Conservation (phyloP, 2,329 filamentous ascomycete genomes). For the Xylariaceae sp. region DNA sequence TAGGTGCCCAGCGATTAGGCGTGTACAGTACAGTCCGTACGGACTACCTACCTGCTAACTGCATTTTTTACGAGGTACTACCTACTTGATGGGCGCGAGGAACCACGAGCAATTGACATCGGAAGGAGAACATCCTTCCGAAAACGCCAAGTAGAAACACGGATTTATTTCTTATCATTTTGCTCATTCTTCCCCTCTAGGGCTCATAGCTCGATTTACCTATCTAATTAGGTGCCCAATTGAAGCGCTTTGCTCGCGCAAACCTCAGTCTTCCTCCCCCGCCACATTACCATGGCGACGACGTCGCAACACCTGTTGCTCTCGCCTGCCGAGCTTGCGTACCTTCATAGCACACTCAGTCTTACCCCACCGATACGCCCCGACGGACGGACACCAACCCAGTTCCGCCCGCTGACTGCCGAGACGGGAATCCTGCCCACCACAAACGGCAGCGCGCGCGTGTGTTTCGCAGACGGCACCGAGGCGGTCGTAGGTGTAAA, state of each 20-base stretch:
- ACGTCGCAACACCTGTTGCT: conserved; percentile 64
- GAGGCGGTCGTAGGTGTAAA: conserved; percentile 96
- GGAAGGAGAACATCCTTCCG: too few species aligned
- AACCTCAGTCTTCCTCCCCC: conserved; percentile 3
- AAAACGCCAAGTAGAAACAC: too few species aligned
- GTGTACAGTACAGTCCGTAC: too few species aligned
- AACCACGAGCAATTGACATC: too few species aligned
- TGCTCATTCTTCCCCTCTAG: neutral
- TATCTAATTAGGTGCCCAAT: neutral
- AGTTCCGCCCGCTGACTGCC: conserved; percentile 86
- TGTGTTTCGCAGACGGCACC: conserved; percentile 91
- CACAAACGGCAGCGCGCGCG: conserved; percentile 85
- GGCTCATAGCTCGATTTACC: neutral
- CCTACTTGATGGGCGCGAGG: too few species aligned
- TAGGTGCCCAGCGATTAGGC: too few species aligned
- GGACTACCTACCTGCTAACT: too few species aligned
- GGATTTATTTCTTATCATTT: too few species aligned
- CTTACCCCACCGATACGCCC: conserved; percentile 80
- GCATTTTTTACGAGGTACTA: too few species aligned
- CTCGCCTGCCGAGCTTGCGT: conserved; percentile 93
- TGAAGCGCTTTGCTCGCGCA: neutral
- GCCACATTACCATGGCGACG: conserved; percentile 39
- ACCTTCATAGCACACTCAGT: conserved; percentile 81
- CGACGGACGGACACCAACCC: conserved; percentile 72
- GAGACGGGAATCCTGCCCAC: conserved; percentile 86